Evolutionary conservation across 768 basidiomycete genomes (phyloP).

Genomic region (Tricholoma sp.): DNA sequence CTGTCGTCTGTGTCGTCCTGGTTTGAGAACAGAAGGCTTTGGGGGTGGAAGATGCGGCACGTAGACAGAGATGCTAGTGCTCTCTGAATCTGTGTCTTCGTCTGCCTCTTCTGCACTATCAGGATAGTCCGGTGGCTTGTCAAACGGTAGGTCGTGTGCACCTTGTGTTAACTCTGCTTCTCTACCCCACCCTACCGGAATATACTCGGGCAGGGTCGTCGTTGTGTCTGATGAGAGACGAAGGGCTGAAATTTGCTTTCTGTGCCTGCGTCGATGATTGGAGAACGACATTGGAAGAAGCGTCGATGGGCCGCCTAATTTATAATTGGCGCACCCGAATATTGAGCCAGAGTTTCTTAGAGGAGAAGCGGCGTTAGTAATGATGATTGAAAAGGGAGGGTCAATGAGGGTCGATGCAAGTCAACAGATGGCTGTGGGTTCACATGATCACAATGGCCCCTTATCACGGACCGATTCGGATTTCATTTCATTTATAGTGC

Average conservation of each 20-base stretch:
- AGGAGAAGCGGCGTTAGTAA: background rate
- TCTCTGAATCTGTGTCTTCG: conserved; percentile 53
- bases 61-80: conserved; percentile 19
- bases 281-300: background rate
- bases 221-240: conserved; percentile 66
- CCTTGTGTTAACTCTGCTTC: conserved; percentile 8
- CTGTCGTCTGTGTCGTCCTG: conserved; percentile 28
- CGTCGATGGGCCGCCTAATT: conserved; percentile 4
- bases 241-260: conserved; percentile 52
- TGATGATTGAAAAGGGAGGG: conserved; percentile 1
- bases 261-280: conserved; percentile 15
- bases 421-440: conserved; percentile 5
- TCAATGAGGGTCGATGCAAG: conserved; percentile 16
- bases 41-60: conserved; percentile 24
- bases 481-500: no score
- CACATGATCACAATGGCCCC: conserved; percentile 10
- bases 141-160: conserved; percentile 29
- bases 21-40: conserved; percentile 23
- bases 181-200: conserved; percentile 16
- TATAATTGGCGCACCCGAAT: conserved; percentile 12
- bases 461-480: background rate
- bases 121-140: conserved; percentile 70
- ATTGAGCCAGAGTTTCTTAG: conserved; percentile 10
- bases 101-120: conserved; percentile 77
- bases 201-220: conserved; percentile 61